These are phyloP conservation scores for Curvularia verruculosa DNA, from an alignment of 2,329 filamentous ascomycete genomes.

Conservation along the genomic window DNA sequence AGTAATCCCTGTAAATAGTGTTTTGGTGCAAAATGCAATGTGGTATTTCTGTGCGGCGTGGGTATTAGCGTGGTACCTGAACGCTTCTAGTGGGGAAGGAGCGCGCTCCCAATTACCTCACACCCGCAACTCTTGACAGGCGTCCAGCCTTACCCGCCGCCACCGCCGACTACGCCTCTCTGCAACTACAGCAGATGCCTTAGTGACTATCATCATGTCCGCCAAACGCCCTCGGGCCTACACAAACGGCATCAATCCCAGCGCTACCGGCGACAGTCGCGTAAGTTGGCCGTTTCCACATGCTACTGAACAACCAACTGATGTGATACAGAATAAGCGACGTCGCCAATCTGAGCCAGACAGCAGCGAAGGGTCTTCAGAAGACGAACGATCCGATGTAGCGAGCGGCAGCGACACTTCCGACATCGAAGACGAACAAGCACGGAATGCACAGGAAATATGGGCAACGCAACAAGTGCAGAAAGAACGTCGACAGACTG, in stretches of 20 bases:
- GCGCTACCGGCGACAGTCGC: slow-evolving; percentile 20
- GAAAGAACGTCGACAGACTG: slow-evolving; percentile 29
- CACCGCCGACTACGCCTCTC: not conserved
- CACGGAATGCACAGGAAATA: slow-evolving; percentile 28
- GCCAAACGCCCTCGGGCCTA: slow-evolving; percentile 42
- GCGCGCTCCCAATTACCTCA: slow-evolving; percentile 27
- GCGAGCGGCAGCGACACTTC: slow-evolving; percentile 17
- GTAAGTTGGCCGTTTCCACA: slow-evolving; percentile 22
- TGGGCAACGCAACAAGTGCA: slow-evolving; percentile 42
- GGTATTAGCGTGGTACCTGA: slow-evolving; percentile 17
- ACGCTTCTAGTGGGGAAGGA: slow-evolving; percentile 23
- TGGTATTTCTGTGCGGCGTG: not conserved
- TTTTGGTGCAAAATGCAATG: not conserved
- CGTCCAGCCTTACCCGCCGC: slow-evolving; percentile 3
- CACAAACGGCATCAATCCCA: slow-evolving; percentile 24
- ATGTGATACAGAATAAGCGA: slow-evolving; percentile 40
- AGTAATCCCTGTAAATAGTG: not conserved
- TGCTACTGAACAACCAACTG: slow-evolving; percentile 11
- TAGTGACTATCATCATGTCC: slow-evolving; percentile 39
- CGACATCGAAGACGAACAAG: slow-evolving; percentile 25
- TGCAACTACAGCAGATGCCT: slow-evolving; percentile 6
- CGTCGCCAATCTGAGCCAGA: slow-evolving; percentile 32
- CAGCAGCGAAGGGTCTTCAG: slow-evolving; percentile 26
- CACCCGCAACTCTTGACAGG: slow-evolving; percentile 4
- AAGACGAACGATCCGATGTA: slow-evolving; percentile 18